These are phyloP conservation scores for Copromyces sp. DNA, from an alignment of 495 filamentous ascomycete genomes.

Conservation along the genomic window DNA sequence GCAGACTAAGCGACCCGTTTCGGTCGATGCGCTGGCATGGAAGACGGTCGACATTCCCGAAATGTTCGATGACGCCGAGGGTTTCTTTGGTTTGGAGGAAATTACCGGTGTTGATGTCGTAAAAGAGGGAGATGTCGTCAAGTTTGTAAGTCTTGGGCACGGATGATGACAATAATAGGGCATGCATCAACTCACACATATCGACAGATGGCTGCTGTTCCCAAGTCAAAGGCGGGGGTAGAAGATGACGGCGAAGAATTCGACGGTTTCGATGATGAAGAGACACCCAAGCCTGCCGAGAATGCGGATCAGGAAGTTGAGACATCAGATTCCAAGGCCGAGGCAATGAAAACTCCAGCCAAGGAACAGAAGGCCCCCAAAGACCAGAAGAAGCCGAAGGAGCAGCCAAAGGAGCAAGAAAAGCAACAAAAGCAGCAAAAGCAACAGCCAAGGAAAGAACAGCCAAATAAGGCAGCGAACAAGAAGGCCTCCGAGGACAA, in stretches of 20 bases:
- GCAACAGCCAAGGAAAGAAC: conserved; percentile 12
- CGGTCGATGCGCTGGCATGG: conserved; percentile 69
- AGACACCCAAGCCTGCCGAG: background rate
- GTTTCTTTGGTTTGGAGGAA: conserved; percentile 90
- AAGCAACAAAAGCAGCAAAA: conserved; percentile 20
- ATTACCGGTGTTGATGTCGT: conserved; percentile 82
- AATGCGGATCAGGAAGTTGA: background rate
- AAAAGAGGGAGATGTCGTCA: conserved; percentile 40
- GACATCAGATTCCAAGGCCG: background rate
- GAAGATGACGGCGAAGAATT: conserved; percentile 35
- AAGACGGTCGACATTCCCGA: conserved; percentile 73
- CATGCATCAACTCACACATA: background rate
- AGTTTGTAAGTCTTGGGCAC: conserved; percentile 35
- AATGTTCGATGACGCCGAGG: conserved; percentile 81
- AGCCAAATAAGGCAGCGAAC: conserved; percentile 8
- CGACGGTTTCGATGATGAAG: conserved; percentile 42
- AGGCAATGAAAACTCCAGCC: conserved; percentile 3
- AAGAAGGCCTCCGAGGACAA: conserved; percentile 19
- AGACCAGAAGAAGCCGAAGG: conserved; percentile 2
- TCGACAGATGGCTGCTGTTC: conserved; percentile 13
- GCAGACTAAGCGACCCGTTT: conserved; percentile 26
- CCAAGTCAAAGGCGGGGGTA: conserved; percentile 2
- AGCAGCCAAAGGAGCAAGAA: conserved; percentile 19
- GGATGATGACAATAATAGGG: conserved; percentile 12
- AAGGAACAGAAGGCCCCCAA: conserved; percentile 6